Evolutionary conservation across 345 rosid species (phyloP).

Genomic region (Salix brachista): DNA sequence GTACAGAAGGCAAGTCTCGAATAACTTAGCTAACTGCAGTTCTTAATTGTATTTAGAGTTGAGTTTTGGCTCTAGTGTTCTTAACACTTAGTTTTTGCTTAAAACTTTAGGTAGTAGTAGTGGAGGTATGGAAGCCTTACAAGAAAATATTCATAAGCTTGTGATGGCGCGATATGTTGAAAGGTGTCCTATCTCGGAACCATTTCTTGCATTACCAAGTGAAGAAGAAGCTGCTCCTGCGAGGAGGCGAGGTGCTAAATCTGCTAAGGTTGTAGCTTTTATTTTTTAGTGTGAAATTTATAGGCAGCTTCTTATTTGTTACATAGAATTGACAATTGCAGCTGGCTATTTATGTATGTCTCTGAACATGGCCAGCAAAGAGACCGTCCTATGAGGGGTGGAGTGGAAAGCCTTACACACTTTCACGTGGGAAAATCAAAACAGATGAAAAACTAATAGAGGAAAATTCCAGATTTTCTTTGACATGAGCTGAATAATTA

Average conservation of each 20-base stretch:
- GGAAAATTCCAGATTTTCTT: not conserved
- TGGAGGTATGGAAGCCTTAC: slow-evolving; percentile 34
- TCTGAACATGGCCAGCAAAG: not conserved
- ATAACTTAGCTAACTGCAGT: too few species aligned
- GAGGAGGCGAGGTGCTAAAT: slow-evolving; percentile 54
- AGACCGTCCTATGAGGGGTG: not conserved
- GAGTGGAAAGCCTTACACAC: not conserved
- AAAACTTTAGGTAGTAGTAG: slow-evolving; percentile 22
- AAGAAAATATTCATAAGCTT: slow-evolving; percentile 48
- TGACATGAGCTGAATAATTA: not conserved
- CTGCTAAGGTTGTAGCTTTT: slow-evolving; percentile 57
- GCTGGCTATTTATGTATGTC: not conserved
- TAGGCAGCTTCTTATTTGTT: slow-evolving; percentile 1
- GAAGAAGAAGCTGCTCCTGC: slow-evolving; percentile 42
- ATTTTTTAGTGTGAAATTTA: slow-evolving; percentile 8
- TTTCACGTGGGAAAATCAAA: not conserved
- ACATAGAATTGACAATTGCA: not conserved
- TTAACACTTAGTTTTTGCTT: not conserved
- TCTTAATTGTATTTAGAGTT: not conserved
- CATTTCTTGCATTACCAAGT: slow-evolving; percentile 47
- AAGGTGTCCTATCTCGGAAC: slow-evolving; percentile 73
- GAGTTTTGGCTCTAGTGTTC: not conserved
- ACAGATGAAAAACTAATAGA: not conserved
- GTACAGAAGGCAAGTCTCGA: slow-evolving; percentile 41
- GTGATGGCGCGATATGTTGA: slow-evolving; percentile 64